Base-by-base conservation (phyloP, 2,329 filamentous ascomycete genomes). In the Botrytis tulipae region DNA sequence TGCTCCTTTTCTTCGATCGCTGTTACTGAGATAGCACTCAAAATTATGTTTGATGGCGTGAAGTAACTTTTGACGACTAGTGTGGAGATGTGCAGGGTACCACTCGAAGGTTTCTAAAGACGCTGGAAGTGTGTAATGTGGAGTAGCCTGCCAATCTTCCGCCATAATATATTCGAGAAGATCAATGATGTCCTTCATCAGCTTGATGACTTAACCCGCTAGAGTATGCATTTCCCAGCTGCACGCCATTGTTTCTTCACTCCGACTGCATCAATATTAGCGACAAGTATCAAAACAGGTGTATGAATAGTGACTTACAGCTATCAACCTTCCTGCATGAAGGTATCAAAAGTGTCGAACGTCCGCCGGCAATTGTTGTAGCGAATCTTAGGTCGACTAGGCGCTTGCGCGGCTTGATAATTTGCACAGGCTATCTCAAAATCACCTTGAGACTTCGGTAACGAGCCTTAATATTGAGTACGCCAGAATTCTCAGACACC, bases 111-210 rank as follows among this genome's bases (percentile, higher is more conserved):
- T 22, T 60, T 2, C 5, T 20, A 10, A 35, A 60, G 18, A 60
- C 4, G 22, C 2, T 10, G 1, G 32, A 20, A 5, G 29, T 6
- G 22, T 40, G 12, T 61, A 3, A 16, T 25, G 5, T 16, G 22
- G 20, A 1, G 0, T 8, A 25, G 9, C 12, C 1, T 40, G 10
- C 22, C 40, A 3, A n/a, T 61, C 0, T 0, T 37, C 18, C 6
- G 4, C 35, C 10, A 4, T n/a, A 6, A 2, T 35, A 8, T 3
- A n/a, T 9, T n/a, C 35, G 22, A 37, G 59, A 40, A n/a, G 12
- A 61, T n/a, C 12, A 37, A n/a, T 1, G 5, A 22, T 7, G 5
- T 0, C 6, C 22, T 4, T 14, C 20, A 25, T 2, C n/a, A 29
- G 12, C 14, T 40, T 62, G 35, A 62, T 62, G 35, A n/a, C 12